A percentile compares a stretch with the other conserved stretches of the same genome.
Evolutionary conservation across 495 filamentous ascomycete genomes (phyloP).

Genomic region (Trichodelitschia bisporula): DNA sequence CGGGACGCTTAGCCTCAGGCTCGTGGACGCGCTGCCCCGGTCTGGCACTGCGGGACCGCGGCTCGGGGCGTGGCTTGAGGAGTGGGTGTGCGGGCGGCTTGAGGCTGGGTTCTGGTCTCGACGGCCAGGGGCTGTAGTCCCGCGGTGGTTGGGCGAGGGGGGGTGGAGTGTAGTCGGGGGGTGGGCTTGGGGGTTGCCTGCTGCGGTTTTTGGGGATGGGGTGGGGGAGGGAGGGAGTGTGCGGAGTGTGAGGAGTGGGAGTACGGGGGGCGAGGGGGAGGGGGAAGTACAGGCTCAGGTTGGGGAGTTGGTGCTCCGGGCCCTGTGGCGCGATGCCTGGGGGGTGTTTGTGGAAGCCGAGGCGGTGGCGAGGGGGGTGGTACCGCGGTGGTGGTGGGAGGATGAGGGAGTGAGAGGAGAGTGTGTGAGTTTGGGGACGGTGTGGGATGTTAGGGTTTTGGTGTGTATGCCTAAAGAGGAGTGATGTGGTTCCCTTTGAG

Average conservation of each 20-base stretch:
- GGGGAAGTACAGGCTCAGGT: conserved; percentile 7
- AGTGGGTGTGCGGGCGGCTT: conserved; percentile 7
- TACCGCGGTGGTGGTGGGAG: conserved; percentile 12
- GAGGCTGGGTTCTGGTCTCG: conserved; percentile 11
- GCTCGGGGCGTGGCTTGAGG: conserved; percentile 11
- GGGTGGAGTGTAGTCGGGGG: conserved; percentile 8
- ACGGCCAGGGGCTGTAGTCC: conserved; percentile 9
- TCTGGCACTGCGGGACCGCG: conserved; percentile 9
- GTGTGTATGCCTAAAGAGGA: too few relatives aligned
- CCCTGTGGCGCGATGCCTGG: conserved; percentile 13
- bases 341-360: conserved; percentile 8
- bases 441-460: too few relatives aligned
- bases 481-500: too few relatives aligned
- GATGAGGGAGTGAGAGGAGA: conserved; percentile 9
- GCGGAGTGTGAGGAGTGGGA: too few relatives aligned
- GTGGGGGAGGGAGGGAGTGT: too few relatives aligned
- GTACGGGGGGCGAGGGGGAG: neutral
- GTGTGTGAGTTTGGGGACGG: conserved; percentile 7
- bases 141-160: conserved; percentile 8
- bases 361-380: conserved; percentile 5
- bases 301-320: conserved; percentile 7
- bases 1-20: conserved; percentile 10
- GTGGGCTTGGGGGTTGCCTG: conserved; percentile 5
- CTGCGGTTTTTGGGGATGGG: conserved; percentile 2
- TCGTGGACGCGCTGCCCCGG: conserved; percentile 11